phyloP scores from a whole-genome alignment of 2,329 filamentous ascomycete species.

The Elsinoe australis region DNA sequence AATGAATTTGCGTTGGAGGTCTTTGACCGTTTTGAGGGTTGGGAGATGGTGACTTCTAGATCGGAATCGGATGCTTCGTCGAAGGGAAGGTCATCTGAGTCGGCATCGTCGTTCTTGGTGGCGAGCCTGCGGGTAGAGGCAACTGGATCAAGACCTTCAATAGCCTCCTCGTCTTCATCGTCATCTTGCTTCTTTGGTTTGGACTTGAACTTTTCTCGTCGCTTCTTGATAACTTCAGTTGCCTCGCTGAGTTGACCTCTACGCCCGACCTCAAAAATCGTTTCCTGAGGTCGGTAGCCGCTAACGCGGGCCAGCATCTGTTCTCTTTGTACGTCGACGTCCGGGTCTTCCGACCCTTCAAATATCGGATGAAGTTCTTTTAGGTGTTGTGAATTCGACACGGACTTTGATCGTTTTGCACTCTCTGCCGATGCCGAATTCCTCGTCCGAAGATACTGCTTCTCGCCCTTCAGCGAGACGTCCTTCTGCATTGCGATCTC shows the following conservation, averaged over 20 bases:
- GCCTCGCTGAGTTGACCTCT: conserved; percentile 60
- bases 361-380: conserved; percentile 74
- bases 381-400: conserved; percentile 64
- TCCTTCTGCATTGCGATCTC: conserved; percentile 64
- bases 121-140: conserved; percentile 32
- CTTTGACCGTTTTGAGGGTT: conserved; percentile 25
- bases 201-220: conserved; percentile 54
- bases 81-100: conserved; percentile 33
- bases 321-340: conserved; percentile 63
- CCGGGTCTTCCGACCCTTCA: conserved; percentile 50
- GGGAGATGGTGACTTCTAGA: conserved; percentile 46
- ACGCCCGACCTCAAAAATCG: conserved; percentile 88
- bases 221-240: conserved; percentile 66
- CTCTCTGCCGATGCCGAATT: conserved; percentile 87
- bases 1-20: conserved; percentile 45
- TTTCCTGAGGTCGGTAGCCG: conserved; percentile 82
- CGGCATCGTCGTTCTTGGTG: conserved; percentile 37
- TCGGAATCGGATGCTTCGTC: conserved; percentile 46
- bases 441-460: conserved; percentile 80
- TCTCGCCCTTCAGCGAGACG: conserved; percentile 83
- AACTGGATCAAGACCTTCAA: conserved; percentile 30
- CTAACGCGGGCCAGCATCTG: conserved; percentile 85
- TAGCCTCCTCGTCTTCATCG: conserved; percentile 18
- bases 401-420: conserved; percentile 74
- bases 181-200: conserved; percentile 32